phyloP scores from a whole-genome alignment of 257 asterid genomes.

The Ocimum tenuiflorum region DNA sequence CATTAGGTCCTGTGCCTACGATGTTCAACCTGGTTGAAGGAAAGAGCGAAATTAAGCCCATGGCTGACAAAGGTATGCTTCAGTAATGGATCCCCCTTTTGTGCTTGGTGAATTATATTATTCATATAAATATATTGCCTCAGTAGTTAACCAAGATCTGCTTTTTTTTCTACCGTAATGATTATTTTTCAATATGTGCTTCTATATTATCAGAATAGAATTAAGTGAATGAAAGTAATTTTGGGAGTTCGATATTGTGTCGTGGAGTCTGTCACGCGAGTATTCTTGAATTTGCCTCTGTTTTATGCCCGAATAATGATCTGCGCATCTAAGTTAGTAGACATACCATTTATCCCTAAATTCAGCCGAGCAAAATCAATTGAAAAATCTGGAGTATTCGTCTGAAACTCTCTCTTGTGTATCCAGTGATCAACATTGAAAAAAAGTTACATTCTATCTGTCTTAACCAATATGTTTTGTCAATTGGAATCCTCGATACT shows the following conservation, averaged over 20 bases:
- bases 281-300: background rate
- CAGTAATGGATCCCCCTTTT: background rate
- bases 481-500: background rate
- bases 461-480: background rate
- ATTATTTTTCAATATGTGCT: background rate
- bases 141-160: background rate
- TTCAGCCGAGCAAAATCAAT: background rate
- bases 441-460: background rate
- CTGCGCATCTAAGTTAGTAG: too few relatives aligned
- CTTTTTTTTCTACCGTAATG: background rate
- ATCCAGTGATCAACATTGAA: background rate
- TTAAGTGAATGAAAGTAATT: background rate
- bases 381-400: background rate
- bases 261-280: background rate
- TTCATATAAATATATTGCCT: background rate
- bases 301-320: too few relatives aligned
- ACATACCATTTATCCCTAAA: background rate
- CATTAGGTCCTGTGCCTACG: conserved; percentile 73
- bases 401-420: background rate
- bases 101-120: background rate
- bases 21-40: conserved; percentile 34
- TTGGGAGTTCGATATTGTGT: background rate
- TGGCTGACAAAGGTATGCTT: conserved; percentile 47
- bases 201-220: background rate
- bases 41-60: conserved; percentile 31